Evolutionary conservation across 148 eudicot genomes (phyloP), one percentile per base, ranked within the genome.

Genomic region (Rhododendron kiyosumense): DNA sequence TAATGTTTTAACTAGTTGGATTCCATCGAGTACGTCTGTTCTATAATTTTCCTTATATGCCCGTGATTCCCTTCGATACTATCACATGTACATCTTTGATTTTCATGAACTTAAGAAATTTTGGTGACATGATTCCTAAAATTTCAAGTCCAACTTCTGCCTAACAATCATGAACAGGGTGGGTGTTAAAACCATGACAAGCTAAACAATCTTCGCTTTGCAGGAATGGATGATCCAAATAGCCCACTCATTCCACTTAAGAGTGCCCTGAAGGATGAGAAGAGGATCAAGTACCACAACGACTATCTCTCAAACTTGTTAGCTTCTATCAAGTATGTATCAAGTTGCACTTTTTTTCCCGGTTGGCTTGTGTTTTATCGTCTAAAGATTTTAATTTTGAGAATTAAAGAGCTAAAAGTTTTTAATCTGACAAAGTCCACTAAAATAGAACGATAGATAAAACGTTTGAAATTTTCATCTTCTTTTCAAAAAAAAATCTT

Each of bases 151-250:
- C 54, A 45, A 79, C 30, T 79, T n/a, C 82, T 5, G 52, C 63
- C 26, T 49, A n/a, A 36, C 8, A 15, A 13, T 10, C 4, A 34
- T 14, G 38, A 51, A 48, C 48, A 20, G 5, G 57, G 30, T 45
- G 14, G 43, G 43, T 4, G 7, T 49, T 15, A 48, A 79, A 38
- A 79, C 54, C 59, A 67, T 83, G 32, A 83, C 13, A 49, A 43
- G 36, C 85, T 67, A 26, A 67, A 34, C n/a, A 22, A 43, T 20
- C 76, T 13, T 71, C 20, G 12, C 78, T n/a, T 74, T 88, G 49
- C 90, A 97, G 99, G 98, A 34, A 94, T 95, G 98, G 98, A 97
- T 90, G 98, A 97, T 88, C 63, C 91, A 52, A 94, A 94, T 75
- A 87, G 34, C 89, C 89, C 88, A 20, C 75, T 91, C 12, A 85